These are phyloP conservation scores for Podaxis sp. DNA, from an alignment of 768 basidiomycete genomes.

Conservation along the genomic window DNA sequence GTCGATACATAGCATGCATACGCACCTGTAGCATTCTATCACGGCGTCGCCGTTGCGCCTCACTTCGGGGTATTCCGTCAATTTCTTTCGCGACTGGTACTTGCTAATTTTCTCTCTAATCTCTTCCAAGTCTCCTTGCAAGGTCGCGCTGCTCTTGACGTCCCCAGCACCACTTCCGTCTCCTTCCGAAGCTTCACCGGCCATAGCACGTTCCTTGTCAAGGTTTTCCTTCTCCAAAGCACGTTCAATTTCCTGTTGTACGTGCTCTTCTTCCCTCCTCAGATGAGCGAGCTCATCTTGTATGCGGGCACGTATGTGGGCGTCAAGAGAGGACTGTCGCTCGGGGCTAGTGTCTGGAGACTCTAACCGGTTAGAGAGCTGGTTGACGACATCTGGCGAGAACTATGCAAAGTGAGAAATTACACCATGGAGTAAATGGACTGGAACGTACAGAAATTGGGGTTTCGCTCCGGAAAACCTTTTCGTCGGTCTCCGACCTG, in stretches of 20 bases:
- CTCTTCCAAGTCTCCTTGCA: constrained; percentile 75
- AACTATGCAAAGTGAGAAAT: constrained; percentile 43
- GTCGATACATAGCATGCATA: constrained; percentile 9
- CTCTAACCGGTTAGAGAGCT: constrained; percentile 62
- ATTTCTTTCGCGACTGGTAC: constrained; percentile 53
- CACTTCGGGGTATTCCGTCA: constrained; percentile 51
- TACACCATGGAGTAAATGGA: neutral
- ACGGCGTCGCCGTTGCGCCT: constrained; percentile 56
- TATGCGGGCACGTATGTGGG: constrained; percentile 68
- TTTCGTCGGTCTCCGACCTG: constrained; percentile 48
- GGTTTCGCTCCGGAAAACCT: constrained; percentile 51
- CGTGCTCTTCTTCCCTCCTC: constrained; percentile 62
- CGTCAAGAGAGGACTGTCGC: constrained; percentile 72
- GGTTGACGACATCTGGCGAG: constrained; percentile 78
- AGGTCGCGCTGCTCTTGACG: constrained; percentile 53
- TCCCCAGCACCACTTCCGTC: constrained; percentile 33
- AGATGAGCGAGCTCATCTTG: constrained; percentile 62
- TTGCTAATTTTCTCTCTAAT: constrained; percentile 68
- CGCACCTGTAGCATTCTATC: constrained; percentile 72
- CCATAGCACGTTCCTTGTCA: constrained; percentile 62
- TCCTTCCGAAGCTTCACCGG: constrained; percentile 34
- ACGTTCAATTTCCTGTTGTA: constrained; percentile 67
- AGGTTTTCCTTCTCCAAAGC: constrained; percentile 88
- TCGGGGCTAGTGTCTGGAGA: constrained; percentile 57
- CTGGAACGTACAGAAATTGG: constrained; percentile 43